These are phyloP conservation scores for Fraxinus quadrangulata DNA, from an alignment of 257 asterid species.

Conservation along the genomic window DNA sequence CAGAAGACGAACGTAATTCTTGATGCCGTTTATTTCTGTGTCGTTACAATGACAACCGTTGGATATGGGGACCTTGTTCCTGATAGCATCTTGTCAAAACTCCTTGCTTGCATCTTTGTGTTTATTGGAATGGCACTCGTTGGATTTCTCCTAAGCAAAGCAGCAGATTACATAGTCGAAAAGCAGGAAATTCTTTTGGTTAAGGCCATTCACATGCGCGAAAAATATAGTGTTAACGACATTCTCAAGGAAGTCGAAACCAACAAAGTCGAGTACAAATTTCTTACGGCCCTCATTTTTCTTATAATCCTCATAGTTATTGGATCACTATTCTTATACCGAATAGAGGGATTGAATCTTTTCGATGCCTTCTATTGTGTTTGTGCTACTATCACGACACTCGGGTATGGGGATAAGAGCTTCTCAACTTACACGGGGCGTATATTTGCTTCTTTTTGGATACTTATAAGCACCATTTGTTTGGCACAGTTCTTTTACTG, in stretches of 20 bases:
- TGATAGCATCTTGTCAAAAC: conserved; percentile 45
- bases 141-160: conserved; percentile 75
- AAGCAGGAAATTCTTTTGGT: conserved; percentile 64
- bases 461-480: conserved; percentile 67
- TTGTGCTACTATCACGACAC: conserved; percentile 70
- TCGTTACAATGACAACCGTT: conserved; percentile 94
- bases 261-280: conserved; percentile 54
- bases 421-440: conserved; percentile 72
- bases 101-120: conserved; percentile 69
- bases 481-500: conserved; percentile 72
- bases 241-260: conserved; percentile 57
- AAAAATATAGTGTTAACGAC: conserved; percentile 41
- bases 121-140: conserved; percentile 74
- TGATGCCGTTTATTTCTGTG: conserved; percentile 74
- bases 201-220: conserved; percentile 53
- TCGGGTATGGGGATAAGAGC: conserved; percentile 90
- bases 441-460: conserved; percentile 76
- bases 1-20: conserved; percentile 62
- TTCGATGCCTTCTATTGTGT: conserved; percentile 80
- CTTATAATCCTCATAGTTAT: conserved; percentile 42
- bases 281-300: conserved; percentile 32
- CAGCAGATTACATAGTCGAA: conserved; percentile 72
- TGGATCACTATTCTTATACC: conserved; percentile 52
- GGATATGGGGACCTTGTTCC: conserved; percentile 94
- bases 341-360: conserved; percentile 51